Evolutionary conservation across 2,329 filamentous ascomycete species (phyloP), one percentile per base, ranked within the genome.

Genomic region (Dothistroma pini): DNA sequence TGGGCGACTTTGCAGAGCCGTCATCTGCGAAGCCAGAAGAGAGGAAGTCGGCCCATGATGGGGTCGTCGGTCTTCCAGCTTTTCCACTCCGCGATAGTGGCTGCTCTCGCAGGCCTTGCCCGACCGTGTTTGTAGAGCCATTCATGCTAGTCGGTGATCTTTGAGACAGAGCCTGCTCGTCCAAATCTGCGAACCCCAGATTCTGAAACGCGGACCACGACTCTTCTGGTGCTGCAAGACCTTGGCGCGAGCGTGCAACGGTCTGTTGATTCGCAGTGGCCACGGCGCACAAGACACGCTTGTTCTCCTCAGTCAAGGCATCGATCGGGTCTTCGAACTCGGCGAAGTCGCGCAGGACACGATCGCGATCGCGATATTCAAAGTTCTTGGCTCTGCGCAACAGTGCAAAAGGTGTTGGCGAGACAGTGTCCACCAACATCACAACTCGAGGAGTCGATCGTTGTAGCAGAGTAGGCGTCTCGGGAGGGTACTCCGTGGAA

Each of bases 171-270:
- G 66, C 63, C 25, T 61, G 60, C 57, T 71, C 67, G 1, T 89
- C 87, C 1, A 87, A 81, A 1, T 89, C 90, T 4, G 89, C 86
- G 72, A 97, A 99, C 0, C 95, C 95, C 68, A 97, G 86, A 71
- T 97, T 95, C 74, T 97, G 91, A 66, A 99, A 99, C 55, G 92
- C 86, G 16, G 95, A 97, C 95, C 95, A 99, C 0, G 93, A 96
- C 21, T 93, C 90, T 74, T 97, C 93, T 32, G 69, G 62, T 62
- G 70, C 63, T 21, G 66, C 0, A 88, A 90, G 60, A 86, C 84
- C 61, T 67, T 75, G 65, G 56, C 70, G 34, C 59, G 73, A 65
- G 59, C 67, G 54, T 62, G 55, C 63, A 4, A 88, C 89, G 14
- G 89, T 86, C 0, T 91, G 95, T 74, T 96, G 90, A 68, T 97